Conservation (phyloP, 257 asterid genomes). For the Fraxinus excelsior region DNA sequence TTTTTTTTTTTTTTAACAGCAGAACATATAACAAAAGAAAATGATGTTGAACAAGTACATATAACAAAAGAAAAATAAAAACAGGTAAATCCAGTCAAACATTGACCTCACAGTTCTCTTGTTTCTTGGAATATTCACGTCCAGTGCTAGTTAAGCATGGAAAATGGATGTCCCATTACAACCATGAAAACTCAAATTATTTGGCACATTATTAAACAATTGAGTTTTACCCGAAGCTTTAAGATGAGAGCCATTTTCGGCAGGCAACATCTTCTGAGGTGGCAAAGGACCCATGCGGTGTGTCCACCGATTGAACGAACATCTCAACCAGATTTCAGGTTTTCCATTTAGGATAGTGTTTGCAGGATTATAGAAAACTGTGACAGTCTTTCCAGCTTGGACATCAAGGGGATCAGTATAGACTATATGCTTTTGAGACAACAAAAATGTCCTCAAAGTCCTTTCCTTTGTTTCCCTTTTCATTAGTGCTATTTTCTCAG, state of each 20-base stretch:
- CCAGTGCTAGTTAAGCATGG: not conserved
- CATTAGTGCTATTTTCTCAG: constrained; percentile 67
- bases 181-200: not conserved
- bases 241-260: constrained; percentile 67
- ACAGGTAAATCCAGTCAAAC: not conserved
- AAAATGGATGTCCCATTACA: not conserved
- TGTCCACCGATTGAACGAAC: constrained; percentile 97
- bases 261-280: constrained; percentile 82
- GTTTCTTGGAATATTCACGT: not conserved
- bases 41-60: not conserved
- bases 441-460: constrained; percentile 71
- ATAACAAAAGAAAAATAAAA: too few relatives aligned
- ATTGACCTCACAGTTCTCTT: not conserved
- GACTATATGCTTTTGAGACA: constrained; percentile 90
- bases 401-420: constrained; percentile 90
- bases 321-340: constrained; percentile 95
- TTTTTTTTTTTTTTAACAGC: constrained; percentile 8
- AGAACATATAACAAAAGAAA: constrained; percentile 4
- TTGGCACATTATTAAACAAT: not conserved
- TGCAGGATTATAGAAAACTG: constrained; percentile 79
- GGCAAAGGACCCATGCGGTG: constrained; percentile 83
- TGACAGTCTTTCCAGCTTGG: constrained; percentile 80
- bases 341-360: constrained; percentile 88
- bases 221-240: constrained; percentile 68
- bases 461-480: constrained; percentile 72